Conservation (phyloP, 192 early-diverging fungal species). For the Mortierella alpina region DNA sequence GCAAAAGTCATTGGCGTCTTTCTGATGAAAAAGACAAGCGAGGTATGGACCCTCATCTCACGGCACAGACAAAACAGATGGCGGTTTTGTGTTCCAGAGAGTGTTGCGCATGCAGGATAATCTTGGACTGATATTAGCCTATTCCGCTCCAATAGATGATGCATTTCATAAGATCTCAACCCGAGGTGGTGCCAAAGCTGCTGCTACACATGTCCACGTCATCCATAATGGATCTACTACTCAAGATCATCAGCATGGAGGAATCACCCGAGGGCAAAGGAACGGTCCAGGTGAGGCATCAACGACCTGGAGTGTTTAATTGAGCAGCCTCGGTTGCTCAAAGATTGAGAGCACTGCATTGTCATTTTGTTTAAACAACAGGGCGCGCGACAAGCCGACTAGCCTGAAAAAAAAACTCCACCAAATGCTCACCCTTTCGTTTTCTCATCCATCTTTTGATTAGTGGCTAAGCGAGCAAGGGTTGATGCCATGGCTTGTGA, state of each 20-base stretch:
- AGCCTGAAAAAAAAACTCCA: background rate
- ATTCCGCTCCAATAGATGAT: constrained; percentile 71
- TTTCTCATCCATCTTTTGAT: background rate
- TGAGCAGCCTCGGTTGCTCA: background rate
- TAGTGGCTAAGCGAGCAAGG: constrained; percentile 91
- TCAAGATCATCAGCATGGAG: constrained; percentile 93
- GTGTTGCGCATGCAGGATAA: background rate
- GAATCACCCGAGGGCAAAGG: constrained; percentile 89
- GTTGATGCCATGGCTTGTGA: constrained; percentile 82
- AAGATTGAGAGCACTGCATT: background rate
- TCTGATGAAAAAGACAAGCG: constrained; percentile 88
- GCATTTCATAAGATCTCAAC: constrained; percentile 82
- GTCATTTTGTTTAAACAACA: background rate
- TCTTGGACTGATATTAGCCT: background rate
- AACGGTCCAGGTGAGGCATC: constrained; percentile 75
- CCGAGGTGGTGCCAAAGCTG: constrained; percentile 79
- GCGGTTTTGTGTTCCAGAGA: background rate
- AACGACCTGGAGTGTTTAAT: too few species aligned
- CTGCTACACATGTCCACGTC: constrained; percentile 88
- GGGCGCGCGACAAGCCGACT: background rate
- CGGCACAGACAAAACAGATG: background rate
- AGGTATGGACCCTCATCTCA: constrained; percentile 57
- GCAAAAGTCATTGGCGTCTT: constrained; percentile 90
- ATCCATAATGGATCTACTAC: constrained; percentile 89
- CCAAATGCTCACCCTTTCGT: background rate